Evolutionary conservation across 1,284 basidiomycete genomes (phyloP), one percentile per base, ranked within the genome.

Genomic region (Afroboletus lepidellus): DNA sequence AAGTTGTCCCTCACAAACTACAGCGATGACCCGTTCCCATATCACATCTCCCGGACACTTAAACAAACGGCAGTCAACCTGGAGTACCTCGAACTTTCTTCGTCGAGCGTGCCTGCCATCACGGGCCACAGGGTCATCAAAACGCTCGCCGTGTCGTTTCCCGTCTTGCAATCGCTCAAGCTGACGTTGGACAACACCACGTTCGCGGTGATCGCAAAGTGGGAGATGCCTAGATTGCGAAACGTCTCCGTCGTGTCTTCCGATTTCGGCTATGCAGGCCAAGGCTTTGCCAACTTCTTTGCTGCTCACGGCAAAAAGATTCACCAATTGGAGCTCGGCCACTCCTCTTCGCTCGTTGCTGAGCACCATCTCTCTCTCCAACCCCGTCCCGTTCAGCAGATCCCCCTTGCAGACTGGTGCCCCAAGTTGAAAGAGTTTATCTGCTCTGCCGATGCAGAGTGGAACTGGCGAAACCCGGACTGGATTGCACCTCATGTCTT

Each of bases 401-500:
- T 81, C 12, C 76, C 77, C 8, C 74, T 88, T 13, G 81, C 79
- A 16, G 71, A 74, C 18, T 84, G 81, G 78, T 86, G 82, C 55
- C 85, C 86, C 0, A 81, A 83, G 57, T 71, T 88, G 36, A 72
- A 72, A 33, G 77, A 86, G 61, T 84, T 89, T 62, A 82, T 89
- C 48, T 87, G 85, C 61, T 80, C 77, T 43, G 85, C 85, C 3
- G 84, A 87, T 54, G 85, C 85, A 3, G 85, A 85, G 60, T 89
- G 86, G 86, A 84, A 87, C 57, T 89, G 86, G 87, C 77, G 81
- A 59, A 76, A 74, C 48, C 87, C 87, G 0, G 85, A 89, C 62
- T 87, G 84, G 84, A 86, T 89, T 57, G 83, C 85, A n/a, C 85
- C 87, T 2, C 87, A 89, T 55, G 74, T 86, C 29, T 72, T 89